Percentiles rank a stretch among this genome's conserved stretches.
Conservation (phyloP, 2,329 filamentous ascomycete genomes). For the Arthrobotrys pseudoclavata region DNA sequence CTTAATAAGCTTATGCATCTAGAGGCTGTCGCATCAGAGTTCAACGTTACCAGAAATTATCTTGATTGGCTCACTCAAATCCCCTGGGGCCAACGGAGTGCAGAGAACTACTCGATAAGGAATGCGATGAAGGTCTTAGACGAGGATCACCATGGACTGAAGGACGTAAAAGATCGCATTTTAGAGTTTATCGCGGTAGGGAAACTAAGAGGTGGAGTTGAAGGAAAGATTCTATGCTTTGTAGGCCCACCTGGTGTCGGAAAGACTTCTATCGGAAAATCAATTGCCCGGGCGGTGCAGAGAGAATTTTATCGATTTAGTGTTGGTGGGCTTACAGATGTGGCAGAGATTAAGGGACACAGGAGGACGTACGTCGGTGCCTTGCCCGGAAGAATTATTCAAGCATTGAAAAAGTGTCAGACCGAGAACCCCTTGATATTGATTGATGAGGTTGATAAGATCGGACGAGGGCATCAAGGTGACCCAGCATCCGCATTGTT, state of each 20-base stretch:
- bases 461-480: conserved; percentile 94
- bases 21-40: conserved; percentile 95
- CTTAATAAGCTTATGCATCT: conserved; percentile 96
- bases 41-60: conserved; percentile 98
- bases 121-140: conserved; percentile 92
- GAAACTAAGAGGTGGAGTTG: conserved; percentile 94
- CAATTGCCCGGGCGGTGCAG: conserved; percentile 93
- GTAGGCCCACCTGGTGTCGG: conserved; percentile 95
- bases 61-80: conserved; percentile 99
- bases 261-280: conserved; percentile 99
- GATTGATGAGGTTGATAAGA: conserved; percentile 97
- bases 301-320: conserved; percentile 98
- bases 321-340: conserved; percentile 94
- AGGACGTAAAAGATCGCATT: conserved; percentile 98
- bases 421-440: conserved; percentile 97
- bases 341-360: conserved; percentile 98
- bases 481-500: conserved; percentile 94
- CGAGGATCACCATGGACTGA: conserved; percentile 95
- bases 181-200: conserved; percentile 98
- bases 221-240: conserved; percentile 98
- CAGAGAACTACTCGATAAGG: conserved; percentile 95
- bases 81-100: conserved; percentile 93
- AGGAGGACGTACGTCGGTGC: conserved; percentile 96
- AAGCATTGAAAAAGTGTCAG: conserved; percentile 98
- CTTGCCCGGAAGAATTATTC: conserved; percentile 94